These are phyloP conservation scores for Apostasia shenzhenica DNA, from an alignment of 106 monocot species.

Conservation along the genomic window DNA sequence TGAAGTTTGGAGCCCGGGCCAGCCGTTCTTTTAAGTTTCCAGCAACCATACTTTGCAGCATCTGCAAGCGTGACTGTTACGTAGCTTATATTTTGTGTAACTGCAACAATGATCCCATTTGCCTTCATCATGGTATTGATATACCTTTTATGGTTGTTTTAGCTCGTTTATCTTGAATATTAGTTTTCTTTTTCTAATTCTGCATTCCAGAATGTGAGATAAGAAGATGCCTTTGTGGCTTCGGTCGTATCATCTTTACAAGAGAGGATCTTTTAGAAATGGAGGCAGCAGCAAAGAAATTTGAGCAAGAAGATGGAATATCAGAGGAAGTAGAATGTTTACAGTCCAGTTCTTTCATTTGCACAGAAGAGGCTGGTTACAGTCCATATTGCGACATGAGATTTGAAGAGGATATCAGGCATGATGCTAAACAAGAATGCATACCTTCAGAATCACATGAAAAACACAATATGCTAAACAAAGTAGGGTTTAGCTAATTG, in stretches of 20 bases:
- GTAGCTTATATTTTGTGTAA: constrained; percentile 46
- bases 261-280: constrained; percentile 35
- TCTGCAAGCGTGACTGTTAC: constrained; percentile 58
- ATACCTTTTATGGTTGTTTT: neutral
- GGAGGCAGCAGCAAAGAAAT: constrained; percentile 30
- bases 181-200: constrained; percentile 6
- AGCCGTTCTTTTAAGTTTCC: constrained; percentile 14
- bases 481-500: constrained; percentile 11
- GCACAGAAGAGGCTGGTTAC: constrained; percentile 28
- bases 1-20: constrained; percentile 27
- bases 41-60: constrained; percentile 31
- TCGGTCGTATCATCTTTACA: constrained; percentile 11
- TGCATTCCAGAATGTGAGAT: constrained; percentile 26
- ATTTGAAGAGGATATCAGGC: constrained; percentile 5
- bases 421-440: constrained; percentile 10
- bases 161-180: neutral
- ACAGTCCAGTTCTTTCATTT: constrained; percentile 7
- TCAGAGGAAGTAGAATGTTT: constrained; percentile 7
- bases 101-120: constrained; percentile 42
- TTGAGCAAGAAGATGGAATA: constrained; percentile 48
- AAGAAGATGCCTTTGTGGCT: constrained; percentile 33
- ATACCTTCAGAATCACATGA: constrained; percentile 3
- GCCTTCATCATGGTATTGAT: constrained; percentile 58
- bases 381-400: constrained; percentile 39
- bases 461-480: neutral